Conservation (phyloP, 441 rosid species). For the Metrosideros polymorpha region DNA sequence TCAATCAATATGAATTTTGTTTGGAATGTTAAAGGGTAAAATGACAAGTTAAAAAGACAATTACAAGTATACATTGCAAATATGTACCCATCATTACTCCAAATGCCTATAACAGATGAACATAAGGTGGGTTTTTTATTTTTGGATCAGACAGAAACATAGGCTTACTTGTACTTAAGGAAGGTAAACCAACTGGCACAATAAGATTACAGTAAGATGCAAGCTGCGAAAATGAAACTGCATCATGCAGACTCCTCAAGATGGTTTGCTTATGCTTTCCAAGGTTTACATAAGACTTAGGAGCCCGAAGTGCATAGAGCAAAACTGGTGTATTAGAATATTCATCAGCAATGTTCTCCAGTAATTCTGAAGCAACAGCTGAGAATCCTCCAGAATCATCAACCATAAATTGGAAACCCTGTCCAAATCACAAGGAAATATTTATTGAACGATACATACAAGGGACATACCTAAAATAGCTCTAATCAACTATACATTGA, state of each 20-base stretch:
- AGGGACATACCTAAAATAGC: neutral
- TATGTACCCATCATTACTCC: neutral
- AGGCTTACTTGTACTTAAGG: constrained; percentile 47
- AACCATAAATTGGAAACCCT: constrained; percentile 87
- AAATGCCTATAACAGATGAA: neutral
- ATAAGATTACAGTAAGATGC: constrained; percentile 56
- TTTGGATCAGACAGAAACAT: neutral
- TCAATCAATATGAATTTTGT: neutral
- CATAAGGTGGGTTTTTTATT: neutral
- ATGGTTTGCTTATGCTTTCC: constrained; percentile 38
- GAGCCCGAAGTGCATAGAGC: constrained; percentile 61
- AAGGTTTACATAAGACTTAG: constrained; percentile 32
- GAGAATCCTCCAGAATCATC: constrained; percentile 90
- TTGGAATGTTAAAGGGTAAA: neutral
- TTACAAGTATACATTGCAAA: neutral
- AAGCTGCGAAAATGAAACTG: constrained; percentile 66
- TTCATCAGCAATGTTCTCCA: constrained; percentile 79
- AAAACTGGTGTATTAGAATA: constrained; percentile 60
- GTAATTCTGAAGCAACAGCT: constrained; percentile 62
- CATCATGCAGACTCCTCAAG: constrained; percentile 62
- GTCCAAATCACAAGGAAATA: constrained; percentile 4
- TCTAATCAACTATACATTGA: constrained; percentile 57
- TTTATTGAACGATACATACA: neutral
- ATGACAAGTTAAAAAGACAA: neutral
- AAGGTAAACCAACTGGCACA: constrained; percentile 77